phyloP scores from a whole-genome alignment of 2,329 filamentous ascomycete genomes.

The Colletotrichum orchidophilum region DNA sequence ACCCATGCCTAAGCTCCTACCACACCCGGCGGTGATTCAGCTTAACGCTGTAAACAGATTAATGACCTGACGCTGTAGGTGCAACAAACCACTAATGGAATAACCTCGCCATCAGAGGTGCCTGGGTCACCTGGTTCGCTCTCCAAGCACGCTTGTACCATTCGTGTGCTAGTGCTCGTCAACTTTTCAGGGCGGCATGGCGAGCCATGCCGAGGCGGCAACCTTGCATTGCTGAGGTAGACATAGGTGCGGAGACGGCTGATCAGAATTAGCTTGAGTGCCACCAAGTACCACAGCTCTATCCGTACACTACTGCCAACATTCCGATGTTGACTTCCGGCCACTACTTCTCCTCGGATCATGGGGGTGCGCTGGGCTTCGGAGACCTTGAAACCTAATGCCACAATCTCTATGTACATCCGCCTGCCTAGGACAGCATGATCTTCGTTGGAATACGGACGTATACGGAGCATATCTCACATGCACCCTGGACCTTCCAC shows the following conservation, averaged over 20 bases:
- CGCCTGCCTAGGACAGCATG: background rate
- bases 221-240: background rate
- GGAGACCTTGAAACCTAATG: constrained; percentile 6
- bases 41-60: too few relatives aligned
- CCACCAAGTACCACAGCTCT: background rate
- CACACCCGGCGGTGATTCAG: too few relatives aligned
- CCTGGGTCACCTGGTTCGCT: background rate
- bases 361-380: background rate
- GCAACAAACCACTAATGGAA: background rate
- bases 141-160: too few relatives aligned
- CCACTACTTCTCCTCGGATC: background rate
- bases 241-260: background rate
- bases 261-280: background rate
- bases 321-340: background rate
- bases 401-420: background rate
- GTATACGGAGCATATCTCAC: too few relatives aligned
- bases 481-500: background rate
- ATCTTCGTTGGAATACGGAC: constrained; percentile 2
- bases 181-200: background rate
- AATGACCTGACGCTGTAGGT: too few relatives aligned
- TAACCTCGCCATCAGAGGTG: background rate
- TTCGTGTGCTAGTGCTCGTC: background rate
- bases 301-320: background rate
- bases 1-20: too few relatives aligned
- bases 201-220: background rate